Evolutionary conservation across 257 asterid genomes (phyloP), one percentile per base, ranked within the genome.

Genomic region (Fraxinus anomala): DNA sequence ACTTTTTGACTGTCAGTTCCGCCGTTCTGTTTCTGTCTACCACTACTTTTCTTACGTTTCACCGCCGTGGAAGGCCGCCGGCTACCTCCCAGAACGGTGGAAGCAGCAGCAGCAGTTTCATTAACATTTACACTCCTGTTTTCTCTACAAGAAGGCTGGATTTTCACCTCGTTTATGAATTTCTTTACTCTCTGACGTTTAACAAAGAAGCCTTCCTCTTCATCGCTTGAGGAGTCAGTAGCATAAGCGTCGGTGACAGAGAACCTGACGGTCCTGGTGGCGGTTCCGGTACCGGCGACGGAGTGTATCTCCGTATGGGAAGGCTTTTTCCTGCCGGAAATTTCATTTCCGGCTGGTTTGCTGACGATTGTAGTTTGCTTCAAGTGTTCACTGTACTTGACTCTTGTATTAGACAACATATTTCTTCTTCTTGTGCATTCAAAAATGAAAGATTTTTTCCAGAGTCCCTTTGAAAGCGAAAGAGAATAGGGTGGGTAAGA

Each of bases 191-290:
- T 85, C 3, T 21, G 83, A 1, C 88, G 88, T 13, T 68, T 77
- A 42, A 54, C 39, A 7, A 21, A 49, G 5, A 75, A 21, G 12
- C 23, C 8, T 1, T 42, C 49, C 3, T 79, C 89, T 23, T 91
- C 98, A 63, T 94, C 98, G 42, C 92, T 76, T 68, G 97, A 92
- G 61, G 96, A 91, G 77, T 94, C 98, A 4, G 98, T 94, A 14
- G 97, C 97, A 83, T 94, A 92, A 37, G 89, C 86, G 78, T 94
- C 98, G 26, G 92, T 91, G 33, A 94, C 94, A 65, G 92, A 79
- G 12, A 91, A 73, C 69, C 96, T 83, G 8, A 94, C 83, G 0
- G 88, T 82, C 74, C 76, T 84, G 5, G 90, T 84, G 6, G 49
- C 16, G 1, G 49, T 42, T 3, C 49, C 14, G 44, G 3, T 39